Percentiles rank a stretch among this genome's conserved stretches.
Conservation (phyloP, 2,329 filamentous ascomycete genomes). For the Triangularia setosa region DNA sequence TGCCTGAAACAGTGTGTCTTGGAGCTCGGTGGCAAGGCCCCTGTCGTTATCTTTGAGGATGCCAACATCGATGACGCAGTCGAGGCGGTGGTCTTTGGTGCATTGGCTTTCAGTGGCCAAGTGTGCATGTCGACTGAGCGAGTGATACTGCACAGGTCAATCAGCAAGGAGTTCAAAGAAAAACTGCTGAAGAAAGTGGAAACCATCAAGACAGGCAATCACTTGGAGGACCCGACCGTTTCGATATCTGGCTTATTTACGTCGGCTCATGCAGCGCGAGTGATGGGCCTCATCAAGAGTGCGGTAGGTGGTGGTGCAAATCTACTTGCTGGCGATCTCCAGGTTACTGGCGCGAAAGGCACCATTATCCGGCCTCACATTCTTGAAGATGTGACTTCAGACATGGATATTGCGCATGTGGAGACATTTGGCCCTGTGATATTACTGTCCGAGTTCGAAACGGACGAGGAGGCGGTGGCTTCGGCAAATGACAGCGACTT, state of each 20-base stretch:
- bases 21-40: constrained; percentile 68
- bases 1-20: constrained; percentile 64
- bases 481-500: constrained; percentile 69
- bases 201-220: constrained; percentile 27
- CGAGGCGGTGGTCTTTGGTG: constrained; percentile 52
- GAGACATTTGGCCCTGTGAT: constrained; percentile 66
- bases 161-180: constrained; percentile 49
- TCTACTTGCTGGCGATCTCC: constrained; percentile 48
- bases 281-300: constrained; percentile 43
- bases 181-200: constrained; percentile 26
- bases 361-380: constrained; percentile 54
- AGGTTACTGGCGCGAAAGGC: constrained; percentile 35
- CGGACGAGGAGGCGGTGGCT: constrained; percentile 59
- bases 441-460: constrained; percentile 54
- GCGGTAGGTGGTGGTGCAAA: constrained; percentile 56
- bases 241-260: constrained; percentile 29
- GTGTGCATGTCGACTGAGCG: constrained; percentile 68
- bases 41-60: constrained; percentile 63
- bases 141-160: constrained; percentile 57
- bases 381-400: constrained; percentile 55
- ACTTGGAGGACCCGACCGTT: constrained; percentile 25
- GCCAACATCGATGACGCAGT: constrained; percentile 62
- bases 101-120: constrained; percentile 61
- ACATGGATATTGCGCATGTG: constrained; percentile 62
- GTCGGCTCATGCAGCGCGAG: constrained; percentile 22